These are phyloP conservation scores for Saccharomycopsis fibuligera DNA, from an alignment of 805 yeast genomes.

Conservation along the genomic window DNA sequence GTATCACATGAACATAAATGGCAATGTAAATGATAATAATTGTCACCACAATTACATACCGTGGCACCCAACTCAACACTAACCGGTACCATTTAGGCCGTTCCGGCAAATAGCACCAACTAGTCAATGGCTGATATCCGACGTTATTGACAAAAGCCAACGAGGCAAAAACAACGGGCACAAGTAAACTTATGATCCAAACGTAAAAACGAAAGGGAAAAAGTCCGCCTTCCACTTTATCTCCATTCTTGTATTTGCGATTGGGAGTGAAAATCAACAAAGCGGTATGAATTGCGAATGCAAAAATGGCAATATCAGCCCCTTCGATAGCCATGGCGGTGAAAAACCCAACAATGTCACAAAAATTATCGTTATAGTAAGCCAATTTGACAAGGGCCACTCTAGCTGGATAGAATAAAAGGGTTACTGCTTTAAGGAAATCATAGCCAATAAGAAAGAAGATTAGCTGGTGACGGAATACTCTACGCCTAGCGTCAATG, in stretches of 20 bases:
- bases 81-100: conserved; percentile 67
- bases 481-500: conserved; percentile 55
- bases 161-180: conserved; percentile 65
- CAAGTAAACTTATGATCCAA: conserved; percentile 48
- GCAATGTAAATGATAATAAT: conserved; percentile 61
- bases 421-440: conserved; percentile 61
- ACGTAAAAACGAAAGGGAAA: conserved; percentile 51
- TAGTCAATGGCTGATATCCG: conserved; percentile 57
- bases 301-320: conserved; percentile 75
- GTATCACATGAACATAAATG: conserved; percentile 65
- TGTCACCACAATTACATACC: conserved; percentile 57
- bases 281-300: conserved; percentile 79
- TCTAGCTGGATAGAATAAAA: conserved; percentile 63
- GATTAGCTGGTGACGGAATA: conserved; percentile 68
- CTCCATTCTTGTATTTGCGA: conserved; percentile 35
- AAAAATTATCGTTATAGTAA: conserved; percentile 44
- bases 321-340: conserved; percentile 79
- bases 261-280: conserved; percentile 63
- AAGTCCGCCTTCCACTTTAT: conserved; percentile 67
- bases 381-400: conserved; percentile 38
- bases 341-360: conserved; percentile 71
- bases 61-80: conserved; percentile 74
- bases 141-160: conserved; percentile 55
- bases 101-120: conserved; percentile 77
- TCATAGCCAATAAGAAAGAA: conserved; percentile 65